Evolutionary conservation across 2,329 filamentous ascomycete genomes (phyloP).

Genomic region (Talaromyces sp.): DNA sequence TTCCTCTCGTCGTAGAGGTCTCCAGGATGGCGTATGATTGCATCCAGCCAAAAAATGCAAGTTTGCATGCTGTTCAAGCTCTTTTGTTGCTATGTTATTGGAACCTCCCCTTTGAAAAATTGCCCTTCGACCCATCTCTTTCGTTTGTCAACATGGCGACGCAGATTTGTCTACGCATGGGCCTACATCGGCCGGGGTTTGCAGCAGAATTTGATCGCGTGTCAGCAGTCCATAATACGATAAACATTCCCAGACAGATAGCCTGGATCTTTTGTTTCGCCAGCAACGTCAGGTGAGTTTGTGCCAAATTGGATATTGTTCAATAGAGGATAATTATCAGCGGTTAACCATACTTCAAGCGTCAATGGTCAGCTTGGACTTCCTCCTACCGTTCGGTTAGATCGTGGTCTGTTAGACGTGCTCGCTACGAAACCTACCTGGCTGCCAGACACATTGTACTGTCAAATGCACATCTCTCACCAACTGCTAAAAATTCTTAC

Average conservation of each 20-base stretch:
- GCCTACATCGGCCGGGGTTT: slow-evolving; percentile 10
- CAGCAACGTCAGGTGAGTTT: slow-evolving; percentile 11
- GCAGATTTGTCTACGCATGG: slow-evolving; percentile 11
- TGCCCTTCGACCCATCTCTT: slow-evolving; percentile 12
- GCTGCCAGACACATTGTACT: slow-evolving; percentile 14
- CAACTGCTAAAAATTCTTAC: slow-evolving; percentile 3
- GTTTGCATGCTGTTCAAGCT: slow-evolving; percentile 11
- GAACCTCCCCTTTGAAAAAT: slow-evolving; percentile 13
- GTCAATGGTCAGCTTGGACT: slow-evolving; percentile 12
- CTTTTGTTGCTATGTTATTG: slow-evolving; percentile 15
- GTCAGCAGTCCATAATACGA: not conserved
- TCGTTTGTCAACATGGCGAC: slow-evolving; percentile 13
- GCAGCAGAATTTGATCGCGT: slow-evolving; percentile 10
- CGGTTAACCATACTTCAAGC: not conserved
- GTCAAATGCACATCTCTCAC: slow-evolving; percentile 13
- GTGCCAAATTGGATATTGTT: not conserved
- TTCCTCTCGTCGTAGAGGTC: not conserved
- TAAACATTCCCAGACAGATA: slow-evolving; percentile 4
- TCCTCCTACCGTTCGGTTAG: slow-evolving; percentile 14
- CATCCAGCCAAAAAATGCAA: slow-evolving; percentile 4
- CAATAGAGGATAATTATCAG: not conserved
- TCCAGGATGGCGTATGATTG: slow-evolving; percentile 9
- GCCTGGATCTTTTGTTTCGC: slow-evolving; percentile 15
- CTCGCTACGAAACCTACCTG: slow-evolving; percentile 11
- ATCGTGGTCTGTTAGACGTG: slow-evolving; percentile 12